Base-by-base conservation (phyloP, 2,329 filamentous ascomycete genomes). In the Claviceps cyperi region DNA sequence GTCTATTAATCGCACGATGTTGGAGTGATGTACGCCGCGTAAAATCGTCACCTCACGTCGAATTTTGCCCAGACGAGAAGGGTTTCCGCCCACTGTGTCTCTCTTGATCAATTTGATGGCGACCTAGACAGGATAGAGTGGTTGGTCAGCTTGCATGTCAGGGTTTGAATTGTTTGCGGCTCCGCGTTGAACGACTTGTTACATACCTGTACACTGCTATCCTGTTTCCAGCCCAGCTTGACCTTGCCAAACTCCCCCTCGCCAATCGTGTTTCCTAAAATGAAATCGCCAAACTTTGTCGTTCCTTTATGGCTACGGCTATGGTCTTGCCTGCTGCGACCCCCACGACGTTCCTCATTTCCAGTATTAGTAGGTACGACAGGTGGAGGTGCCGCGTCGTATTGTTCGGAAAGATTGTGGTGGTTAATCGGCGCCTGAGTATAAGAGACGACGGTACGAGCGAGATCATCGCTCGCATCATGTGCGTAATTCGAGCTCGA, bases 231-330 rank as follows among this genome's bases (percentile, higher is more conserved):
- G 24, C 92, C 92, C 62, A 97, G 81, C 68, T 96, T 97, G 60
- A 98, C 92, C 65, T 98, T 98, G 56, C 92, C 92, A 64, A 98
- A 98, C 67, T 98, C 92, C 54, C 92, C 92, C 71, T 98, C 92
- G 47, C 92, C 92, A 47, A 98, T 83, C 2, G 91, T 97, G 65
- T 95, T 91, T 37, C 92, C 92, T 3, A 98, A 76, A 53, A 94
- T 88, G 66, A 97, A 98, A 55, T 96, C 89, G 53, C 91, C 91
- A 64, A 98, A 97, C 57, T 87, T 90, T 41, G 84, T 89, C 9
- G 62, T 69, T 80, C 70, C 63, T 47, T 94, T 95, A 58, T 81
- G 63, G 50, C 55, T 60, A 17, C 65, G 62, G 55, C 61, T 66
- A 47, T 81, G 76, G 54, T 83, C 79, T 53, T 83, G 79, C 37